Evolutionary conservation across 495 filamentous ascomycete genomes (phyloP), one percentile per base, ranked within the genome.

Genomic region (Aspergillus nidulans): DNA sequence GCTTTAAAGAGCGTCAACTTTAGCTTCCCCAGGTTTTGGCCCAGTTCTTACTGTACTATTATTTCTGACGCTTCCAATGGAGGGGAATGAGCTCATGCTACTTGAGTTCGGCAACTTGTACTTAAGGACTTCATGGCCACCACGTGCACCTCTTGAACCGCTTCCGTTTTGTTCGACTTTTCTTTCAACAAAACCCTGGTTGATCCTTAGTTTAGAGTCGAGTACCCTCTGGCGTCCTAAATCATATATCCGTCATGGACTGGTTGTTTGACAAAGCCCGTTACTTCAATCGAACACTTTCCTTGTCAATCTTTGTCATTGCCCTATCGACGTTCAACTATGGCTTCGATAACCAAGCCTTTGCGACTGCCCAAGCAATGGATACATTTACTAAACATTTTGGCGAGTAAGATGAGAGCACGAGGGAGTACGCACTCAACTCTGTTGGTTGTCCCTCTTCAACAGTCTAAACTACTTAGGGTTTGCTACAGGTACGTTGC

Each of bases 401-500:
- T 34, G 70, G 70, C 13, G 49, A 54, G 6, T 71, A 67, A 43
- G 28, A 65, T 41, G 49, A 54, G 9, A 55, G 20, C 21, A 66
- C 52, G 7, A 44, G 59, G 3, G 47, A 43, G 0, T 70, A 59
- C 49, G 45, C 46, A 9, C n/a, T 70, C 4, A 41, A 49, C 18
- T 51, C 70, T 49, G 63, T 43, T 67, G 56, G 44, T 56, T 64
- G 9, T 70, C 69, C 18, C 49, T 73, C 0, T 65, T 64, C 28
- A 73, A 69, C 34, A 71, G 70, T 47, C 15, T 63, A 3, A 73
- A 89, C 24, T 46, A 46, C n/a, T n/a, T 46, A 16, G 43, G 43
- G 3, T 46, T 46, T 18, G 43, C 43, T 26, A 24, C 43, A 5
- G 43, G 43, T 28, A 46, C 15, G 43, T 46, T 28, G 43, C 15